Conservation (phyloP, 2,329 filamentous ascomycete genomes). For the Phaeoacremonium minimum region DNA sequence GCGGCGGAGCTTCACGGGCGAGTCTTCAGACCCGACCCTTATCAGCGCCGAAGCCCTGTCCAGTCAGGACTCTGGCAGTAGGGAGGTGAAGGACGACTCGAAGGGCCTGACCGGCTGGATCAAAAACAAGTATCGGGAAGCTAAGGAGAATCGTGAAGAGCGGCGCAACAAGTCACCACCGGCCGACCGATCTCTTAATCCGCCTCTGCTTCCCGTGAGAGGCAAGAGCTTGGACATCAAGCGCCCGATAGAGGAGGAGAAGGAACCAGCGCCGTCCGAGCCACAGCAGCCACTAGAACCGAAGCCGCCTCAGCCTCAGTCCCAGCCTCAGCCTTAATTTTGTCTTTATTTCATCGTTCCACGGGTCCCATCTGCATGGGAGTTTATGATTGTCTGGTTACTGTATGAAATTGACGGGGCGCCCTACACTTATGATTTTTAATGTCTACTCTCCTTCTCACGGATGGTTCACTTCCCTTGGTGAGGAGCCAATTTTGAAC, state of each 20-base stretch:
- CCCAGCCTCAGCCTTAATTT: no score
- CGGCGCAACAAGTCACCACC: slow-evolving; percentile 54
- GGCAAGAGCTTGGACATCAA: slow-evolving; percentile 45
- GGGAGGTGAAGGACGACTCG: slow-evolving; percentile 34
- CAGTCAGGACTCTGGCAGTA: slow-evolving; percentile 26
- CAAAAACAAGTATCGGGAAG: slow-evolving; percentile 55
- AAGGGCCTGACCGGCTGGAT: slow-evolving; percentile 55
- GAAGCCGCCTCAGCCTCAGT: no score
- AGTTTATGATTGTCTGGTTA: no score
- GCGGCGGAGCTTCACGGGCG: slow-evolving; percentile 46
- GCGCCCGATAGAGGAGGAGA: slow-evolving; percentile 30
- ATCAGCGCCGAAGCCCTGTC: slow-evolving; percentile 32
- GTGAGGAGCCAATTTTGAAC: no score
- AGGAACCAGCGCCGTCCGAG: no score
- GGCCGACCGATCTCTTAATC: slow-evolving; percentile 27
- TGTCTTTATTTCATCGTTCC: no score
- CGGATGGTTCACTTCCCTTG: no score
- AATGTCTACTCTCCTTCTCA: neutral
- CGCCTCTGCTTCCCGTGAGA: slow-evolving; percentile 28
- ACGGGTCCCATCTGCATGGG: no score
- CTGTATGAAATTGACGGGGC: no score
- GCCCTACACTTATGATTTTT: no score
- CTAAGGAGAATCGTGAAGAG: slow-evolving; percentile 52
- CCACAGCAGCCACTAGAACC: no score
- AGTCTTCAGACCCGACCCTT: slow-evolving; percentile 41